Percentiles rank a stretch among this genome's conserved stretches.
Evolutionary conservation across 1,284 basidiomycete species (phyloP).

Genomic region (Amylostereum areolatum): DNA sequence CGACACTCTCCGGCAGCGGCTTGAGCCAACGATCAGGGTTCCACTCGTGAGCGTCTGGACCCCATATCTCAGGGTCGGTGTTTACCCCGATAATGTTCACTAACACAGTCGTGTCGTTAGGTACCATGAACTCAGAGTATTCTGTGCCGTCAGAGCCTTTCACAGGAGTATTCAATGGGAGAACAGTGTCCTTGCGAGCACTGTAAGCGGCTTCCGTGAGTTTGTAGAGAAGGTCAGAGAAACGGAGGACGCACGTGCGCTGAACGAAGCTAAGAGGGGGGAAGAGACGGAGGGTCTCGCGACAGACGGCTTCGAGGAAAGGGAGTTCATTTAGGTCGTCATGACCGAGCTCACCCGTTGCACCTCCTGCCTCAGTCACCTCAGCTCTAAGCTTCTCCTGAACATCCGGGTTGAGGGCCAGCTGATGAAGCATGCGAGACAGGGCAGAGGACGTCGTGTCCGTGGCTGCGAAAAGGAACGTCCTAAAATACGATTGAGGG

Average conservation of each 20-base stretch:
- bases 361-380: constrained; percentile 11
- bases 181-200: constrained; percentile 5
- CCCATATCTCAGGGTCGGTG: background rate
- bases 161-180: constrained; percentile 16
- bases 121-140: background rate
- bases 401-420: constrained; percentile 9
- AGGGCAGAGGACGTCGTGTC: constrained; percentile 17
- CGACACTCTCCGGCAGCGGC: background rate
- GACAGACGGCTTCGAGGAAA: constrained; percentile 29
- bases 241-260: background rate
- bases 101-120: constrained; percentile 5
- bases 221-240: too few relatives aligned
- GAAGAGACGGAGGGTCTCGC: constrained; percentile 21
- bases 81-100: constrained; percentile 6
- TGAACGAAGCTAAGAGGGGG: background rate
- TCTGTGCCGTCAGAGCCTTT: constrained; percentile 10
- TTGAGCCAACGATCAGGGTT: constrained; percentile 1
- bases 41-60: background rate
- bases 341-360: constrained; percentile 8
- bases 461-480: constrained; percentile 9
- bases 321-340: constrained; percentile 27
- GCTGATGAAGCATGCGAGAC: constrained; percentile 11
- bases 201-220: background rate
- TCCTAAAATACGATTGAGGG: constrained; percentile 2
- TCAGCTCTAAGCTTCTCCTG: constrained; percentile 20